Evolutionary conservation across 345 rosid genomes (phyloP).

Genomic region (Melaleuca quinquenervia): DNA sequence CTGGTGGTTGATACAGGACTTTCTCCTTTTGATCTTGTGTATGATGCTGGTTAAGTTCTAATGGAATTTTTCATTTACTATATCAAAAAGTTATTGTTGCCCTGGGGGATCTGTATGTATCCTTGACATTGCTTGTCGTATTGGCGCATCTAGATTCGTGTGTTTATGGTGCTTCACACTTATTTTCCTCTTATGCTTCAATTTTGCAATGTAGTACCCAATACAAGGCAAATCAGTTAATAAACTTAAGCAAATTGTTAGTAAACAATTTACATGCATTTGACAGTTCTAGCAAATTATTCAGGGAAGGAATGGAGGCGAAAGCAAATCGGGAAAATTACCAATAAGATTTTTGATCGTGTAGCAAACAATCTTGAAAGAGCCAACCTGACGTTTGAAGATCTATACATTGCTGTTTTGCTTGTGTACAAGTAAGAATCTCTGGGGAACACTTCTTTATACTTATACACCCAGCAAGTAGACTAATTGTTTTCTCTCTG

Average conservation of each 20-base stretch:
- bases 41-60: not conserved
- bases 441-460: not conserved
- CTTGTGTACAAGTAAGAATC: slow-evolving; percentile 68
- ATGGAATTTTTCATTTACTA: not conserved
- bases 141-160: no score
- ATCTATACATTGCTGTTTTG: slow-evolving; percentile 67
- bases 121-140: no score
- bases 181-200: not conserved
- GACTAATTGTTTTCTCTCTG: not conserved
- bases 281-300: not conserved
- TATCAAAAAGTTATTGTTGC: no score
- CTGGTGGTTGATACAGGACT: not conserved
- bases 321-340: slow-evolving; percentile 44
- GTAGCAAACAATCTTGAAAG: slow-evolving; percentile 44
- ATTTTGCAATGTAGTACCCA: not conserved
- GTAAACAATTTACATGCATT: not conserved
- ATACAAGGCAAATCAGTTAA: not conserved
- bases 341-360: slow-evolving; percentile 45
- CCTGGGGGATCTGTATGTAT: no score
- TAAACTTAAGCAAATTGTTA: not conserved
- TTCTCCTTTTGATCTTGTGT: not conserved
- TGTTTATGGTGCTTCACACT: not conserved
- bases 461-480: not conserved
- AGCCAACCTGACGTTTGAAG: slow-evolving; percentile 55
- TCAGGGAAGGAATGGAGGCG: slow-evolving; percentile 75